A percentile compares a stretch with the other conserved stretches of the same genome.
These are phyloP conservation scores for Cyclotella choctawhatcheeana DNA, from an alignment of 108 stramenopile species.

Conservation along the genomic window DNA sequence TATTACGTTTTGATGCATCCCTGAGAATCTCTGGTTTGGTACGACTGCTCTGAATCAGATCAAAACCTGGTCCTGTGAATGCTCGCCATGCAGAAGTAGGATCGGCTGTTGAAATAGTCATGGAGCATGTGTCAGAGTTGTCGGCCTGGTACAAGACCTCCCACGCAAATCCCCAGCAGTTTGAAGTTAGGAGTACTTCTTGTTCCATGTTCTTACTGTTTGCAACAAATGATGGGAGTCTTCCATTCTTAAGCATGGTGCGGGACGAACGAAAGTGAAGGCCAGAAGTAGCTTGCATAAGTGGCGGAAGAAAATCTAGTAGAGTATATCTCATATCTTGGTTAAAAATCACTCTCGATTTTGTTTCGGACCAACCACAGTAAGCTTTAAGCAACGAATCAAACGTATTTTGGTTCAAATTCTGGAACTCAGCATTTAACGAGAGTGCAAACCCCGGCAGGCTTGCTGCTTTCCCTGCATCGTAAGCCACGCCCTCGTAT, in stretches of 20 bases:
- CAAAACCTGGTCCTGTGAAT: constrained; percentile 37
- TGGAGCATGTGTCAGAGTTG: constrained; percentile 25
- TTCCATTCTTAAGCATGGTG: constrained; percentile 8
- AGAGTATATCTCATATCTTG: constrained; percentile 8
- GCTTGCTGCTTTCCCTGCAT: constrained; percentile 31
- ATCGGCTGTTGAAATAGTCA: constrained; percentile 44
- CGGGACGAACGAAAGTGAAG: constrained; percentile 24
- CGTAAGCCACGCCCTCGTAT: constrained; percentile 22
- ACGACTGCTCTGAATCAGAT: constrained; percentile 25
- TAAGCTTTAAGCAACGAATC: constrained; percentile 15
- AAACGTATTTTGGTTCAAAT: constrained; percentile 24
- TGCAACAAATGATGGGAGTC: constrained; percentile 21
- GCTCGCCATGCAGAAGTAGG: constrained; percentile 32
- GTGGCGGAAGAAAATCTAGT: constrained; percentile 44
- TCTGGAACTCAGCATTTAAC: constrained; percentile 25
- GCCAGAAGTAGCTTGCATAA: constrained; percentile 41
- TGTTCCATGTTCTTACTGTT: constrained; percentile 14
- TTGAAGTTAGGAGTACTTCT: constrained; percentile 24
- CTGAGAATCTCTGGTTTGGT: constrained; percentile 27
- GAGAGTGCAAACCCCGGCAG: constrained; percentile 35
- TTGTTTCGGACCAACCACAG: constrained; percentile 43
- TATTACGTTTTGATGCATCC: constrained; percentile 25
- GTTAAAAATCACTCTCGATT: constrained; percentile 26
- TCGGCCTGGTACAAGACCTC: constrained; percentile 45
- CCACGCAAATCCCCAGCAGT: constrained; percentile 52